These are phyloP conservation scores for Brasilioporus rufonigricans DNA, from an alignment of 768 basidiomycete genomes.

Conservation along the genomic window DNA sequence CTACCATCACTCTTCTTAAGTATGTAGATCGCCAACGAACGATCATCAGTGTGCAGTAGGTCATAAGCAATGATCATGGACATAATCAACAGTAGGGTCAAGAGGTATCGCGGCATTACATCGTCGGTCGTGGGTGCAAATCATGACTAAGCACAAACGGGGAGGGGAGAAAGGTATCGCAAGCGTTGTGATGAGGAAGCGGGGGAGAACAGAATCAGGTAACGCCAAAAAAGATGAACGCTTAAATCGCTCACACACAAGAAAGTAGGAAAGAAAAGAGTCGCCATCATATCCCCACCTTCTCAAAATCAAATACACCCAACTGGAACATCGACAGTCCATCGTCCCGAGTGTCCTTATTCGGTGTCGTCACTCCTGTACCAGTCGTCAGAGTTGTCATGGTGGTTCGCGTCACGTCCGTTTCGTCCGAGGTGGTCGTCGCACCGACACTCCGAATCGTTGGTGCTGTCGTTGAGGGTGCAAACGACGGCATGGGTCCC, in stretches of 20 bases:
- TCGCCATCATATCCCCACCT: constrained; percentile 5
- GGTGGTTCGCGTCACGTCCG: constrained; percentile 23
- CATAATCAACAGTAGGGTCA: not conserved
- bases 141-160: not conserved
- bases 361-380: constrained; percentile 9
- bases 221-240: constrained; percentile 7
- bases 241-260: not conserved
- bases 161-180: constrained; percentile 8
- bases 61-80: not conserved
- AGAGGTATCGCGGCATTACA: constrained; percentile 12
- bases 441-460: constrained; percentile 33
- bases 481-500: constrained; percentile 35
- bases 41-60: no score
- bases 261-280: not conserved
- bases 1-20: no score
- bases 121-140: constrained; percentile 5
- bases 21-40: not conserved
- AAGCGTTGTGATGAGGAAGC: not conserved
- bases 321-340: constrained; percentile 11
- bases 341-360: constrained; percentile 12
- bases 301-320: constrained; percentile 24
- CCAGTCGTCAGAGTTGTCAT: constrained; percentile 17
- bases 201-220: not conserved
- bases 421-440: constrained; percentile 32
- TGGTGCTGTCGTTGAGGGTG: constrained; percentile 24